Evolutionary conservation across 805 yeast species (phyloP).

Genomic region (Lipomyces chichibuensis): DNA sequence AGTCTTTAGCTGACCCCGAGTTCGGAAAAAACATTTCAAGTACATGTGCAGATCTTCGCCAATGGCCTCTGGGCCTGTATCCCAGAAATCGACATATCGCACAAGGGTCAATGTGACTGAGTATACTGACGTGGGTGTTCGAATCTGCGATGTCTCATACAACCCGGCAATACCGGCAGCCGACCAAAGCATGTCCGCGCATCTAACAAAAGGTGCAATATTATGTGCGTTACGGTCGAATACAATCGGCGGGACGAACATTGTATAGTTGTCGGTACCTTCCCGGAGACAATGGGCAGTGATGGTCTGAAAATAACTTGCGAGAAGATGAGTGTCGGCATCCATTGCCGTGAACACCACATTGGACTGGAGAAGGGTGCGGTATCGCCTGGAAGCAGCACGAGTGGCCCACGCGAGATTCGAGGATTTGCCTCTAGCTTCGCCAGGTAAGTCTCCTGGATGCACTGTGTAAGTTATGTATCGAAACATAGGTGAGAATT

Average conservation of each 20-base stretch:
- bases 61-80: slow-evolving; percentile 35
- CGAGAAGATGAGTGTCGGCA: slow-evolving; percentile 36
- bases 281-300: slow-evolving; percentile 7
- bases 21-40: slow-evolving; percentile 32
- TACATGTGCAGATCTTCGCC: slow-evolving; percentile 38
- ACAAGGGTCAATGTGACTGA: slow-evolving; percentile 33
- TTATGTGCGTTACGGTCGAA: slow-evolving; percentile 37
- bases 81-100: slow-evolving; percentile 36
- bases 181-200: slow-evolving; percentile 37
- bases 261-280: slow-evolving; percentile 11
- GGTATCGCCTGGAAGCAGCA: slow-evolving; percentile 15
- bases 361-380: neutral
- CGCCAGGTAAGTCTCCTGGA: slow-evolving; percentile 29
- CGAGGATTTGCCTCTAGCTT: slow-evolving; percentile 36
- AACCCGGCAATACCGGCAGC: slow-evolving; percentile 36
- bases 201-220: slow-evolving; percentile 33
- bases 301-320: slow-evolving; percentile 28
- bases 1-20: slow-evolving; percentile 27
- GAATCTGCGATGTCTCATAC: slow-evolving; percentile 25
- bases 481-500: slow-evolving; percentile 22
- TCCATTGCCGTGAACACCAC: slow-evolving; percentile 35
- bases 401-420: slow-evolving; percentile 37
- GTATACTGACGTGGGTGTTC: slow-evolving; percentile 36
- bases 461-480: slow-evolving; percentile 29
- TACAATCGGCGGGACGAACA: slow-evolving; percentile 34